phyloP scores from a whole-genome alignment of 768 basidiomycete genomes.

The Paxillus rubicundulus region DNA sequence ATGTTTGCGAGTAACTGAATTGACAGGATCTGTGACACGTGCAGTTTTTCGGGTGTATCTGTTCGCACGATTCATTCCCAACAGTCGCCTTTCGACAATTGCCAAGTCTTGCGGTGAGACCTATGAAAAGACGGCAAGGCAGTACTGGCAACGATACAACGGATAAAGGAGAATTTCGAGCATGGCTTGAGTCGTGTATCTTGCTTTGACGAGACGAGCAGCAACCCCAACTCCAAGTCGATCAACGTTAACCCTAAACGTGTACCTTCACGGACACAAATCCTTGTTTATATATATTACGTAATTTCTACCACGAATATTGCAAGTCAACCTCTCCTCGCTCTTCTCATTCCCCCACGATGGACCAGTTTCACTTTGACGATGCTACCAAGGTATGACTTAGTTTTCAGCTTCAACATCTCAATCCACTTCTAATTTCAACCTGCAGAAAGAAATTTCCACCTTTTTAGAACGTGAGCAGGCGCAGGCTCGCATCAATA shows the following conservation, averaged over 20 bases:
- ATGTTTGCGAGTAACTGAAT: conserved; percentile 12
- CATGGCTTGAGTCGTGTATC: too few relatives aligned
- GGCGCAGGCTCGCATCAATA: conserved; percentile 67
- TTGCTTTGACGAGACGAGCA: too few relatives aligned
- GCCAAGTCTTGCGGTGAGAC: not conserved
- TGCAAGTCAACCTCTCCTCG: not conserved
- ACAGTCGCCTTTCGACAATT: too few relatives aligned
- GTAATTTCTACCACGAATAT: not conserved
- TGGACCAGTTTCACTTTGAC: conserved; percentile 62
- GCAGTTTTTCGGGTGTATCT: conserved; percentile 16
- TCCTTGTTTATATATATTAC: not conserved
- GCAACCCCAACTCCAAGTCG: too few relatives aligned
- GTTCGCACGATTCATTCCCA: conserved; percentile 32
- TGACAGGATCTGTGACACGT: conserved; percentile 35
- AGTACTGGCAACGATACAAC: too few relatives aligned
- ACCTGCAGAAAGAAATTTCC: conserved; percentile 73
- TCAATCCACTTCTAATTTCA: conserved; percentile 4
- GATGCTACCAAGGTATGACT: conserved; percentile 65
- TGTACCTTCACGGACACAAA: too few relatives aligned
- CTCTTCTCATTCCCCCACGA: conserved; percentile 18
- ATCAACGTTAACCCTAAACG: too few relatives aligned
- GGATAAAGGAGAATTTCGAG: too few relatives aligned
- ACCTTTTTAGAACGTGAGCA: conserved; percentile 81
- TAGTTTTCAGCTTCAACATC: too few relatives aligned
- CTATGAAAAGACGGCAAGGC: not conserved